These are phyloP conservation scores for Entamoeba invadens DNA, from an alignment of 208 protist species.

Conservation along the genomic window DNA sequence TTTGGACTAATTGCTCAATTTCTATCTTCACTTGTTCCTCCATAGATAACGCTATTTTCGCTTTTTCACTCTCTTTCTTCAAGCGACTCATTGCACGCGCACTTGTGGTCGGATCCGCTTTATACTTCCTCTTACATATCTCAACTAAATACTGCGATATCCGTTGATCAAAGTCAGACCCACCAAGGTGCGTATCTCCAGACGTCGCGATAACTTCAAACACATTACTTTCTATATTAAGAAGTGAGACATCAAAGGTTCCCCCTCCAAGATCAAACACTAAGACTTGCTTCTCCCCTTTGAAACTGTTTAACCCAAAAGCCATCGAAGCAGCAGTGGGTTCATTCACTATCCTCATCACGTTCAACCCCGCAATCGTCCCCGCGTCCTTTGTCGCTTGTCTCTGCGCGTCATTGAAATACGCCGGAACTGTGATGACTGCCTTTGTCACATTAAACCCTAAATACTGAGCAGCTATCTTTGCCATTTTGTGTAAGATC, in stretches of 20 bases:
- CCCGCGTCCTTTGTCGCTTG: constrained; percentile 95
- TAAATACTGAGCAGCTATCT: constrained; percentile 82
- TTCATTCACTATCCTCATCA: constrained; percentile 95
- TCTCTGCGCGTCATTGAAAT: constrained; percentile 96
- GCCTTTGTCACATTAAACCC: constrained; percentile 67
- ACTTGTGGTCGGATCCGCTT: constrained; percentile 47
- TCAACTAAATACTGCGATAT: constrained; percentile 11
- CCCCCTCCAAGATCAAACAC: constrained; percentile 87
- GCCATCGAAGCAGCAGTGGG: constrained; percentile 83
- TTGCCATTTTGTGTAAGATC: constrained; percentile 84
- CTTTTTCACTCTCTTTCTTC: constrained; percentile 54
- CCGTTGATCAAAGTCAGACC: constrained; percentile 61
- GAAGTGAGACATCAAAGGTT: constrained; percentile 77
- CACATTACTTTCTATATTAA: constrained; percentile 89
- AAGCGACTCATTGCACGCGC: constrained; percentile 70
- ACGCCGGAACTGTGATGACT: constrained; percentile 89
- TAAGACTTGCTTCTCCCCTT: constrained; percentile 37
- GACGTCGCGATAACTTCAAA: constrained; percentile 94
- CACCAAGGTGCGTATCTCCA: constrained; percentile 96
- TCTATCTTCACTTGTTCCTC: constrained; percentile 63
- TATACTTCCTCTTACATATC: neutral
- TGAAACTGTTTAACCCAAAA: constrained; percentile 70
- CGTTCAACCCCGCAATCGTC: constrained; percentile 81
- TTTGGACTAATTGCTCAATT: constrained; percentile 66
- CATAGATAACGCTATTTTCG: constrained; percentile 80